Conservation (phyloP, 2,329 filamentous ascomycete species). For the Dendryphion nanum region DNA sequence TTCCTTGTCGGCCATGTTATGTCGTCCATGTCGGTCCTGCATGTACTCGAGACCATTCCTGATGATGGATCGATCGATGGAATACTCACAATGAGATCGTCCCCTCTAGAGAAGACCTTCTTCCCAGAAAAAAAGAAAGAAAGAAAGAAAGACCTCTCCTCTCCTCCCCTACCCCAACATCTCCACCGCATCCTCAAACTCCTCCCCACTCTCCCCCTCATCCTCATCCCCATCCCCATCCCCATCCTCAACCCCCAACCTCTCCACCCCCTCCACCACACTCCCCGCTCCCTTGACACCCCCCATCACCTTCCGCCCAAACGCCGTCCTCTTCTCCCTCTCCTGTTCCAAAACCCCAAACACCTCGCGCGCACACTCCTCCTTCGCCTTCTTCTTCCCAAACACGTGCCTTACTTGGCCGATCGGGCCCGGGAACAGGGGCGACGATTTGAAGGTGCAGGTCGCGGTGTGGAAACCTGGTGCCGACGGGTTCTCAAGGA, state of each 20-base stretch:
- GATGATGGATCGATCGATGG: background rate
- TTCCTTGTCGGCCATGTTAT: too few species aligned
- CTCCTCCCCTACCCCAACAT: slow-evolving; percentile 1
- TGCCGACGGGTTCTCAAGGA: background rate
- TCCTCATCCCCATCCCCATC: slow-evolving; percentile 1
- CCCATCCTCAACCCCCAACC: slow-evolving; percentile 1
- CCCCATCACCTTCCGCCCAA: slow-evolving; percentile 11
- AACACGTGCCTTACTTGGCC: slow-evolving; percentile 44
- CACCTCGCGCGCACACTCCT: slow-evolving; percentile 47
- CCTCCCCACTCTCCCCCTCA: slow-evolving; percentile 7
- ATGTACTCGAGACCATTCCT: background rate
- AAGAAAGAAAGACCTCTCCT: background rate
- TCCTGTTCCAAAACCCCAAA: slow-evolving; percentile 41
- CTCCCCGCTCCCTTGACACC: slow-evolving; percentile 2
- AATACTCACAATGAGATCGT: background rate
- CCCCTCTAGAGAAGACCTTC: background rate
- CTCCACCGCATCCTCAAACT: slow-evolving; percentile 16
- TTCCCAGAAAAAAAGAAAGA: background rate
- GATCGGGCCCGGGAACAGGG: slow-evolving; percentile 28
- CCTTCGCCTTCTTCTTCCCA: slow-evolving; percentile 51
- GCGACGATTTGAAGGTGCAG: slow-evolving; percentile 31
- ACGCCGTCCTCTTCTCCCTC: slow-evolving; percentile 15
- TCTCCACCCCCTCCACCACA: slow-evolving; percentile 3
- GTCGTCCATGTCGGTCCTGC: too few species aligned
- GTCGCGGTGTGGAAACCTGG: slow-evolving; percentile 35